Evolutionary conservation across 352 stramenopile species (phyloP), one percentile per base, ranked within the genome.

Genomic region (Pythium diclinum): DNA sequence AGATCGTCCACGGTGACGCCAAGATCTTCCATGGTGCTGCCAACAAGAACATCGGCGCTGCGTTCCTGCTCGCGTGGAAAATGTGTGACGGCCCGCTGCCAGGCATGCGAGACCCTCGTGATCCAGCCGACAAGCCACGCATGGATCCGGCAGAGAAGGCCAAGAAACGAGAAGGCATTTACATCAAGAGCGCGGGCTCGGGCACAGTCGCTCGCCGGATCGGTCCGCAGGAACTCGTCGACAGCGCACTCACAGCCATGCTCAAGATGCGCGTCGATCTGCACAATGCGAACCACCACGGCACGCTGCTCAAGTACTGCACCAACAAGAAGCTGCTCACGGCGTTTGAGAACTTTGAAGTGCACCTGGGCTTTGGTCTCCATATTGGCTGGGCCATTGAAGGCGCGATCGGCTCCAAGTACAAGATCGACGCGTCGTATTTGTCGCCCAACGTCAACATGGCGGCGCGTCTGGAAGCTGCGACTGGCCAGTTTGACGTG

Each of bases 371-470:
- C 59, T 99, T 99, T 77, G 97, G 97, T 0, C 78, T 99, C 54
- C 97, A 99, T 69, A 91, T 98, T 17, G 97, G 97, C 14, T 99
- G 97, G 97, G 97, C 97, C 0, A 99, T 99, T 44, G 97, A 99
- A 79, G 97, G 97, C 25, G 96, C 96, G 1, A 98, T 99, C 59
- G 97, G 97, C 28, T 98, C 92, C 17, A 74, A 93, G 30, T 98
- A 98, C 82, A 99, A 99, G 74, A 98, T 99, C 53, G 97, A 99
- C 77, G 97, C 96, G 30, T 99, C 96, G 1, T 99, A 99, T 64
- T 73, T 99, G 1, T 98, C 93, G 3, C 96, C 96, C 6, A 96
- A 99, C 71, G 96, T 99, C 11, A 99, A 99, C 76, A 98, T 99
- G 95, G 94, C 96, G 3, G 94, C 91, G 16, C 87, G 96, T 52